phyloP scores from a whole-genome alignment of 345 rosid species.

The Aurinia saxatilis region DNA sequence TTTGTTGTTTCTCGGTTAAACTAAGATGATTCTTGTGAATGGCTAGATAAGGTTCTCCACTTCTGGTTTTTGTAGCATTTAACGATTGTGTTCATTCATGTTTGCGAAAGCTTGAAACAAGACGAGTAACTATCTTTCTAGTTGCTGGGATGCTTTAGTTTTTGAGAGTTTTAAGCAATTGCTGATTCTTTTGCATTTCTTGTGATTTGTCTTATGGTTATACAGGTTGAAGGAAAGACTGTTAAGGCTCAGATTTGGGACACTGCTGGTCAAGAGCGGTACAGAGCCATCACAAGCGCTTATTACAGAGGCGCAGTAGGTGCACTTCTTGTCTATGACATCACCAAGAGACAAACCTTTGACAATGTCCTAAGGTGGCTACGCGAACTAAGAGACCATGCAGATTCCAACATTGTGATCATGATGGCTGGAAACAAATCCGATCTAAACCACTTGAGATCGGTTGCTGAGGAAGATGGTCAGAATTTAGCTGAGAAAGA shows the following conservation, averaged over 20 bases:
- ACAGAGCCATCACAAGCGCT: conserved; percentile 63
- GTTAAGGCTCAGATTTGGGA: conserved; percentile 82
- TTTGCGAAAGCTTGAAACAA: background rate
- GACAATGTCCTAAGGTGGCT: conserved; percentile 65
- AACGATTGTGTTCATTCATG: background rate
- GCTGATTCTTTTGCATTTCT: background rate
- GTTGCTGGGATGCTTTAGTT: background rate
- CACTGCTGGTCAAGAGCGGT: conserved; percentile 77
- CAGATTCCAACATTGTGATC: conserved; percentile 69
- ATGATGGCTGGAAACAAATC: conserved; percentile 75
- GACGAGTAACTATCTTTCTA: background rate
- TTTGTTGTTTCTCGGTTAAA: background rate
- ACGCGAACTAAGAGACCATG: conserved; percentile 60
- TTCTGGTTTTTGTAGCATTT: background rate
- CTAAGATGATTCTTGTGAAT: background rate
- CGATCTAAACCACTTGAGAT: conserved; percentile 58
- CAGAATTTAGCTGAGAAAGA: conserved; percentile 50
- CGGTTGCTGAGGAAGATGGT: conserved; percentile 54
- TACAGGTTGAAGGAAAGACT: conserved; percentile 70
- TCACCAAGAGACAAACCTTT: conserved; percentile 68
- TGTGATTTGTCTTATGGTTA: background rate
- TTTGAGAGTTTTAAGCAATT: background rate
- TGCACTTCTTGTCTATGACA: conserved; percentile 67
- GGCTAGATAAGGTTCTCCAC: background rate
- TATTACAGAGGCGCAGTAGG: conserved; percentile 76